Percentiles rank a stretch among this genome's conserved stretches.
Evolutionary conservation across 2,329 filamentous ascomycete genomes (phyloP).

Genomic region (Aaosphaeria arxii): DNA sequence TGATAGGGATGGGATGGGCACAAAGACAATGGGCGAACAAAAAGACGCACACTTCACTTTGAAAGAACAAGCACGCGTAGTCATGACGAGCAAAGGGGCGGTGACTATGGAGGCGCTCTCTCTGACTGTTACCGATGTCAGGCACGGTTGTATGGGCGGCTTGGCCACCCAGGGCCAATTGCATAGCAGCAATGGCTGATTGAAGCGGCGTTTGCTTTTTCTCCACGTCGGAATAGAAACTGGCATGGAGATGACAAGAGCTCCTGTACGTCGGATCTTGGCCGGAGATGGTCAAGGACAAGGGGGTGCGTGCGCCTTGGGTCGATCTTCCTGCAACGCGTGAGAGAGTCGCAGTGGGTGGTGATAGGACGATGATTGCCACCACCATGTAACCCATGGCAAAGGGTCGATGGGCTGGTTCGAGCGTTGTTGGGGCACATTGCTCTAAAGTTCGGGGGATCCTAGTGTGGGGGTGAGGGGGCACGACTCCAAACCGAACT

Average conservation of each 20-base stretch:
- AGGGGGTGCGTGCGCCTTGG: conserved; percentile 27
- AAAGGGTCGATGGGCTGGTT: conserved; percentile 29
- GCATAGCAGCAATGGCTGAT: conserved; percentile 9
- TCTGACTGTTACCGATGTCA: conserved; percentile 30
- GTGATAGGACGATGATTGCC: conserved; percentile 31
- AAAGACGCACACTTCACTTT: conserved; percentile 22
- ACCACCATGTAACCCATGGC: conserved; percentile 27
- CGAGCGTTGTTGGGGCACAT: conserved; percentile 27
- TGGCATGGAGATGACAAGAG: conserved; percentile 17
- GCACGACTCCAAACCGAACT: not conserved
- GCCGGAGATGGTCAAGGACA: conserved; percentile 23
- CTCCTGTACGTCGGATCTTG: conserved; percentile 18
- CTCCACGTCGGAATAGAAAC: conserved; percentile 11
- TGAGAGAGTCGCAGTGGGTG: conserved; percentile 3
- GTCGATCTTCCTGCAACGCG: conserved; percentile 33
- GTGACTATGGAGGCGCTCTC: conserved; percentile 27
- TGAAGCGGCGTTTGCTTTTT: conserved; percentile 33
- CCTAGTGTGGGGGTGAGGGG: conserved; percentile 38
- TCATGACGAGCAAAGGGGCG: conserved; percentile 31
- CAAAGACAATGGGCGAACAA: conserved; percentile 23
- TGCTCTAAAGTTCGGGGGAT: conserved; percentile 17
- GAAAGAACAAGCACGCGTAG: conserved; percentile 23
- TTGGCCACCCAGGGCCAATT: conserved; percentile 27
- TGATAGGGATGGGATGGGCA: conserved; percentile 18
- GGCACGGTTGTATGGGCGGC: conserved; percentile 29